Base-by-base conservation (phyloP, 1,284 basidiomycete species). In the Apiotrichum domesticum region DNA sequence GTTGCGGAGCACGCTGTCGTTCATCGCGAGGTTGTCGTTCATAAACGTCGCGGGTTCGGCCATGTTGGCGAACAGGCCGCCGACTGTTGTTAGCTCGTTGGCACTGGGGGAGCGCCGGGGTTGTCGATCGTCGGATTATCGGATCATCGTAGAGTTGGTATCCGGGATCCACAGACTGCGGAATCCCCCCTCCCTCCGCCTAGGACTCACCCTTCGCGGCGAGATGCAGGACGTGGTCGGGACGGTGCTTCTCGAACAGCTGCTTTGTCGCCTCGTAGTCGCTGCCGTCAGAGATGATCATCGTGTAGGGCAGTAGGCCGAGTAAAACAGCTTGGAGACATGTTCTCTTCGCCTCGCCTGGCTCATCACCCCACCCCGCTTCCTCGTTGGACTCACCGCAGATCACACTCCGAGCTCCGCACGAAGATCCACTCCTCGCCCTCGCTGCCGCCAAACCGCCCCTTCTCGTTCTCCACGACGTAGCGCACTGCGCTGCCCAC, bases 51-150 rank as follows among this genome's bases (percentile, higher is more conserved):
- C 80, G 85, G 94, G 93, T 78, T 85, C 84, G 68, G 87, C 86
- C 87, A 93, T 92, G 78, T 94, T 94, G 66, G 84, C 87, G 80
- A 91, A 94, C 35, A 94, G 77, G 10, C 91, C 91, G 9, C 91
- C 90, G 54, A 94, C 90, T 88, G 69, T 40, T 5, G 55, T 39
- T 37, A 50, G 39, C 34, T 5, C 2, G 21, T 21, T 21, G 21
- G 21, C 21, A 21, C 21, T 21, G 21, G 21, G 21, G 21, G 21
- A 21, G 21, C 21, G 21, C 21, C 21, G 21, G 21, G 21, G 21
- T 21, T 21, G 21, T 21, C 21, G 21, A 21, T 21, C 21, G 21
- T 21, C 21, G 21, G 21, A 21, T 21, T 21, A 21, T 21, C 21
- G 21, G 21, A 21, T 21, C 21, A 21, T 21, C 21, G 21, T 21